phyloP scores from a whole-genome alignment of 1,284 basidiomycete species.

The Thecaphora frezii region DNA sequence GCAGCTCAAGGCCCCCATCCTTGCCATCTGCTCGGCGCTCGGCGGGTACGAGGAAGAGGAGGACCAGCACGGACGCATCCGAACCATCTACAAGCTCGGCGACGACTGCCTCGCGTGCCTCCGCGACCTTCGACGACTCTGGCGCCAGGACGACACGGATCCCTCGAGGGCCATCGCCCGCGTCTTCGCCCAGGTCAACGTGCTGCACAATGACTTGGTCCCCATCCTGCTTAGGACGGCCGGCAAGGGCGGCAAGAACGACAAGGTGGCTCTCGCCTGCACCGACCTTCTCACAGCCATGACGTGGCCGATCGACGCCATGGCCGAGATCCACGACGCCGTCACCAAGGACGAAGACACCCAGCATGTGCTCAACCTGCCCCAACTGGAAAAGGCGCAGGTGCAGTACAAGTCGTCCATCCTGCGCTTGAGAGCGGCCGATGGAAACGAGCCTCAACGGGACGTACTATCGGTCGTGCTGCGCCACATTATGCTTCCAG shows the following conservation, averaged over 20 bases:
- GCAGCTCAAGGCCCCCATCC: slow-evolving; percentile 39
- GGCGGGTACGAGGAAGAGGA: slow-evolving; percentile 53
- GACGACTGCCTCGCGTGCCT: slow-evolving; percentile 48
- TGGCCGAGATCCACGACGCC: slow-evolving; percentile 48
- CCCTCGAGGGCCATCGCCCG: slow-evolving; percentile 48
- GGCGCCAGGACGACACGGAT: slow-evolving; percentile 55
- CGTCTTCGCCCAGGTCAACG: slow-evolving; percentile 51
- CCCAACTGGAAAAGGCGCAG: slow-evolving; percentile 39
- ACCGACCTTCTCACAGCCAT: slow-evolving; percentile 56
- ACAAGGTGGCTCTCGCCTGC: slow-evolving; percentile 55
- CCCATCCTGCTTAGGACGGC: slow-evolving; percentile 55
- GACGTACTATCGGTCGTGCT: slow-evolving; percentile 48
- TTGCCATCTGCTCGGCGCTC: slow-evolving; percentile 51
- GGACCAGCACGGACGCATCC: slow-evolving; percentile 12
- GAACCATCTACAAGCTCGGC: slow-evolving; percentile 40
- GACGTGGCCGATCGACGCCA: slow-evolving; percentile 56
- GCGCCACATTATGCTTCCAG: slow-evolving; percentile 49
- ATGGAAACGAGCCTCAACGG: slow-evolving; percentile 18
- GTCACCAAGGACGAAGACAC: slow-evolving; percentile 46
- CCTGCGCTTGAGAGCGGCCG: slow-evolving; percentile 36
- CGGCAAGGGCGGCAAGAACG: slow-evolving; percentile 36
- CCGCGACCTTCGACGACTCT: slow-evolving; percentile 52
- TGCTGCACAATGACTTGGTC: slow-evolving; percentile 53
- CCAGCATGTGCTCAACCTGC: slow-evolving; percentile 30
- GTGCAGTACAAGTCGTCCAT: slow-evolving; percentile 56